A percentile compares a stretch with the other conserved stretches of the same genome.
Evolutionary conservation across 768 basidiomycete genomes (phyloP).

Genomic region (Pleurotus djamor): DNA sequence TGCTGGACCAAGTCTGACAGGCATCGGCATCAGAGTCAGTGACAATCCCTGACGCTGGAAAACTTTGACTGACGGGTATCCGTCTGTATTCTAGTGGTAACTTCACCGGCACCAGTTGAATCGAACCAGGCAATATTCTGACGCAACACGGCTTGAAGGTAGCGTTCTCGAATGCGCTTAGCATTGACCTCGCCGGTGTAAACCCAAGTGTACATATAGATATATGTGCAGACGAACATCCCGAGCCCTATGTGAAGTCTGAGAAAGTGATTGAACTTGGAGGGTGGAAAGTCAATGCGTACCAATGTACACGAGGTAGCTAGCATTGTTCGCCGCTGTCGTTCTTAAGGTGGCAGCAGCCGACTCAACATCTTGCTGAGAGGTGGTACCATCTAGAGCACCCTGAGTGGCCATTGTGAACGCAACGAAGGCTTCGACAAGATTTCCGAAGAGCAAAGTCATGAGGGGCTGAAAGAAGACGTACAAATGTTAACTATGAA

Average conservation of each 20-base stretch:
- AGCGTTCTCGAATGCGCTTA: conserved; percentile 80
- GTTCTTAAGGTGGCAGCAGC: conserved; percentile 40
- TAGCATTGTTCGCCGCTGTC: conserved; percentile 53
- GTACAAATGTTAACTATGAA: not conserved
- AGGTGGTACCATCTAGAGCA: conserved; percentile 17
- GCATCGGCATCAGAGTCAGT: not conserved
- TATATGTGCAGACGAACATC: conserved; percentile 72
- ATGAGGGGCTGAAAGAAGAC: conserved; percentile 55
- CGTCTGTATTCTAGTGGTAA: conserved; percentile 89
- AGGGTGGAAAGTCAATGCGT: conserved; percentile 16
- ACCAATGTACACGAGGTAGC: conserved; percentile 70
- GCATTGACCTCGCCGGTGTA: conserved; percentile 81
- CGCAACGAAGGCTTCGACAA: conserved; percentile 70
- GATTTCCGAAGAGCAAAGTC: conserved; percentile 82
- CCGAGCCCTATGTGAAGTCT: conserved; percentile 51
- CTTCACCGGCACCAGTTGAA: conserved; percentile 88
- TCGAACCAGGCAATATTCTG: conserved; percentile 93
- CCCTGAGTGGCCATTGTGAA: conserved; percentile 37
- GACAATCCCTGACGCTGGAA: not conserved
- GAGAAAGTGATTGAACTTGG: conserved; percentile 2
- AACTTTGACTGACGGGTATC: conserved; percentile 62
- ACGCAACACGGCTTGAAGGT: conserved; percentile 76
- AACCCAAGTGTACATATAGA: conserved; percentile 69
- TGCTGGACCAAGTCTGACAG: conserved; percentile 82
- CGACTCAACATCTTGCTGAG: conserved; percentile 19